phyloP scores from a whole-genome alignment of 75 land plant species.

The Picea glauca region DNA sequence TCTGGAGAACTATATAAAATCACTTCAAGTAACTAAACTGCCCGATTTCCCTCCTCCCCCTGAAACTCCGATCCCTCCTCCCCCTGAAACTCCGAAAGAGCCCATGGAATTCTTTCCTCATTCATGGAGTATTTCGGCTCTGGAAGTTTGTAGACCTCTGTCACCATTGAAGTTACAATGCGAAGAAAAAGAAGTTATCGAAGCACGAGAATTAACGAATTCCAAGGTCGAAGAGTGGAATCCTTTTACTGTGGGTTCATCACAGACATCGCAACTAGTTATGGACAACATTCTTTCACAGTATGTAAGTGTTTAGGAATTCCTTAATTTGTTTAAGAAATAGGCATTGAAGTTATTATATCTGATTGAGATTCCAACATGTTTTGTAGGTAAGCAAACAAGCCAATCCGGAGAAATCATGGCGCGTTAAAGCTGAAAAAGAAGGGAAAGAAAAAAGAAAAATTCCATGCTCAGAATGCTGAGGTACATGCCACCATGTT shows the following conservation, averaged over 20 bases:
- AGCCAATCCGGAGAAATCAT: constrained; percentile 45
- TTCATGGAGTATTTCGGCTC: constrained; percentile 87
- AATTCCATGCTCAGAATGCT: constrained; percentile 73
- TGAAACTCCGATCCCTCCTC: constrained; percentile 59
- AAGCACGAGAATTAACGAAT: not conserved
- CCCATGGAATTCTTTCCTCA: constrained; percentile 91
- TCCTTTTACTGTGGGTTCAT: constrained; percentile 78
- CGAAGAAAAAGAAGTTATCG: not conserved
- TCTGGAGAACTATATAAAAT: too few species aligned
- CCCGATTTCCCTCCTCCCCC: constrained; percentile 36
- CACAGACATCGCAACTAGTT: constrained; percentile 83
- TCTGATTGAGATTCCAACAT: not conserved
- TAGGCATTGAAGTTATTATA: too few species aligned
- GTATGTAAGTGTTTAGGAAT: constrained; percentile 43
- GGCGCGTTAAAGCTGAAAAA: constrained; percentile 79
- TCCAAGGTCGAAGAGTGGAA: not conserved
- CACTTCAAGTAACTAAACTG: too few species aligned
- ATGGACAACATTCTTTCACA: constrained; percentile 85
- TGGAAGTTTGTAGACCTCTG: constrained; percentile 72
- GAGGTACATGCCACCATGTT: constrained; percentile 90
- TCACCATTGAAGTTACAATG: constrained; percentile 24
- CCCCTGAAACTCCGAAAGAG: constrained; percentile 83
- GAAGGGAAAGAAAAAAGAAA: constrained; percentile 81
- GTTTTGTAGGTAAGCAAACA: not conserved
- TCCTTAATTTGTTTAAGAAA: not conserved